Base-by-base conservation (phyloP, 2,329 filamentous ascomycete species). In the Colletotrichum australisinense region DNA sequence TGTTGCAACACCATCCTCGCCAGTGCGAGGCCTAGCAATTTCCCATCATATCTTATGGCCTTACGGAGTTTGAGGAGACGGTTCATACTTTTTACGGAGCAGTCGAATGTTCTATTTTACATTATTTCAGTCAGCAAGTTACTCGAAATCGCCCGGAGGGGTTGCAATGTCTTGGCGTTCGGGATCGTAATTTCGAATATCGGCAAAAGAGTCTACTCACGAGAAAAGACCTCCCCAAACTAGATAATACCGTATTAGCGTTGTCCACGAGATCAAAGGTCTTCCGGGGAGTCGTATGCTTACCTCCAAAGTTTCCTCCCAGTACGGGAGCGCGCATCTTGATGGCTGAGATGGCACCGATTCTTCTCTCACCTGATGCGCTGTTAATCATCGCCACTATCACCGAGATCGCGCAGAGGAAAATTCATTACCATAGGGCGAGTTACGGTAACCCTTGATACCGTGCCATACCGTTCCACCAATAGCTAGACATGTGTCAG, bases 191-290 rank as follows among this genome's bases (percentile, higher is more conserved):
- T 19, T 12, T 42, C 8, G 19, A n/a, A 7, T n/a, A 1, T 49
- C 42, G 42, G 1, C 4, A n/a, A 22, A n/a, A 19, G 6, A 22
- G 19, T 49, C 8, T 3, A 49, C 42, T 49, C 42, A 49, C 42
- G 92, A 95, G 88, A 98, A 98, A 71, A 98, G 87, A 77, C 97
- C 97, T 81, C 97, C 96, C 96, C 97, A 98, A 70, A 97, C 95
- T 49, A 49, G 19, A 22, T 8, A 49, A n/a, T n/a, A 8, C 19
- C 19, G 19, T 22, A 8, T 49, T 22, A 49, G 42, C 42, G 0
- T 22, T n/a, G 3, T 49, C 4, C 0, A 22, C 3, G 19, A 22
- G 42, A 49, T 8, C 42, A 5, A 49, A 8, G 11, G 7, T n/a
- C 8, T n/a, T 7, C 42, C 38, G 6, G 0, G 11, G 7, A 11